Evolutionary conservation across 192 early-diverging fungal genomes (phyloP), one percentile per base, ranked within the genome.

Genomic region (Rhizophagus clarus): DNA sequence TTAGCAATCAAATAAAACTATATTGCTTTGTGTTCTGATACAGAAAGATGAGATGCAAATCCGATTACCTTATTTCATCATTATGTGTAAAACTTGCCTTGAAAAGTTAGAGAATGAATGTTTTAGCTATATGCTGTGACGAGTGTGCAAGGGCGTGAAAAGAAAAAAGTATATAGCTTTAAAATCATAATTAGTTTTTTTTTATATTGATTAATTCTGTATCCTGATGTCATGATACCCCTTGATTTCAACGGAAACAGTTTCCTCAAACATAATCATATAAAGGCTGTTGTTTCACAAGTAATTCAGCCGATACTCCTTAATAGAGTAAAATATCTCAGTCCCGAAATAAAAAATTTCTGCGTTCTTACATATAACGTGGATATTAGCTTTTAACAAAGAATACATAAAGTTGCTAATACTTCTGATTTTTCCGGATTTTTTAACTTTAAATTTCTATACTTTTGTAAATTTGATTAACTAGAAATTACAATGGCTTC

Each of bases 401-500:
- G 51, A 22, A 56, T 56, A 56, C 20, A 56, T 56, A 51, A 51
- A n/a, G 1, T 3, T 22, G 14, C 49, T 45, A 12, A 11, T 45
- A 51, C 49, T 20, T 56, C 17, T 49, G 14, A 20, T 56, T 56
- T 56, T 56, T 20, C 11, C 42, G 11, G 1, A 12, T 11, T 11
- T 29, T 28, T 29, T 29, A 29, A 3, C 9, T 67, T 10, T 67
- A 67, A 29, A 40, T 40, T 40, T 40, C 37, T 40, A 40, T 40
- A 40, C 6, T 28, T 66, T 12, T 28, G 14, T 14, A 67, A 11
- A 15, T 29, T 29, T 67, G 28, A 29, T 26, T n/a, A 62, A 75
- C 20, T 6, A 61, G 15, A n/a, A 34, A n/a, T 62, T 62, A 77
- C 8, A 32, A 84, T 83, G 83, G 81, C 85, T 37, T 86, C 85